Evolutionary conservation across 2,329 filamentous ascomycete species (phyloP), one percentile per base, ranked within the genome.

Genomic region (Penicillium sp.): DNA sequence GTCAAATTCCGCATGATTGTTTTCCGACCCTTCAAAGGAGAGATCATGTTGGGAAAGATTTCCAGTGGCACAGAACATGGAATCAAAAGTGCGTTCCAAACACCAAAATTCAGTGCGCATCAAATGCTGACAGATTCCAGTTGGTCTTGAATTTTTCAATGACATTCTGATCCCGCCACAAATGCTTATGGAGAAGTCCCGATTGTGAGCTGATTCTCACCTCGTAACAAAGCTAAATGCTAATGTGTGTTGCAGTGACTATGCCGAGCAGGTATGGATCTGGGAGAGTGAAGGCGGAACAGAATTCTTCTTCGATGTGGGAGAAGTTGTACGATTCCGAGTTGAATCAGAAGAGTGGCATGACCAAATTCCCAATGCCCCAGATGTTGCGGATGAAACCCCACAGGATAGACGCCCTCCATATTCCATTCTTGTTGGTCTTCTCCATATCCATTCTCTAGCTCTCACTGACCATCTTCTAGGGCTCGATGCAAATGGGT

Each of bases 11-110:
- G 89, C 21, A 77, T 98, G 64, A 78, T 96, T 17, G 89, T 98
- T 28, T 98, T 97, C 69, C 83, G 93, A 22, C 93, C 93, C 0
- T 97, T 96, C 75, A 95, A 95, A 65, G 88, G 88, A 42, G 93
- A 98, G 67, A 88, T 96, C 52, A 78, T 98, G 62, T 77, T 87
- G 39, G 93, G 87, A 15, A 84, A 83, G 57, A 96, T 98, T 68
- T 84, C 84, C 56, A 83, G 82, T 57, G 83, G 84, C 32, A 84
- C 79, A 1, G 77, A 82, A 7, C 74, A 83, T 2, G 89, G 87
- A 33, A 88, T 94, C 61, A 81, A 83, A 61, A 77, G 82, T 84
- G 69, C 51, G 56, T 46, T 6, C 24, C 24, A 13, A n/a, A 28
- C 8, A n/a, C 1, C 2, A 77, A 57, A 53, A n/a, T 7, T 3